Evolutionary conservation across 345 rosid species (phyloP), one percentile per base, ranked within the genome.

Genomic region (Acer yangbiense): DNA sequence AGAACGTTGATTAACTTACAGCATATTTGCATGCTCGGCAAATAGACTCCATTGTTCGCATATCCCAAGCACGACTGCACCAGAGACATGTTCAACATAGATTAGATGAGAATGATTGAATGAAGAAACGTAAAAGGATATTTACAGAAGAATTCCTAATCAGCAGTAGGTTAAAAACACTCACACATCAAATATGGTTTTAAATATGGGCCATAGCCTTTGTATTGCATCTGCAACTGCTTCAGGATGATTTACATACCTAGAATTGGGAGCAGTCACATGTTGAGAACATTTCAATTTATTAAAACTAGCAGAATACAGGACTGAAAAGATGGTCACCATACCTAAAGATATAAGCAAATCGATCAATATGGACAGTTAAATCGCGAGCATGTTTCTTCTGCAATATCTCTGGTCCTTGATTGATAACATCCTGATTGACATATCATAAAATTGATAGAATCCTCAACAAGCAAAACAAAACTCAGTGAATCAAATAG

Each of bases 1-100:
- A 16, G 9, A 65, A 18, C 48, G 29, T 74, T 9, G 21, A 50
- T 63, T 17, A 39, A 85, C 99, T 90, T 87, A 97, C 99, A 82
- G 99, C 99, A 79, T 94, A 94, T 90, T 97, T 97, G 88, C 99
- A 97, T 80, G 98, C 98, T 84, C 99, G 94, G 80, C 98, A 97
- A 73, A 97, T 89, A 82, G 99, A 92, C 82, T 97, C 99, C 99
- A 97, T 97, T 17, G 98, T 97, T 83, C 95, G 88, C 99, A 91
- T 90, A 84, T 94, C 99, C 98, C 99, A 97, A 78, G 99, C 98
- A 89, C 98, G 98, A 82, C 99, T 96, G 77, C 86, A 86, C 63
- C 75, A 77, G 74, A 81, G 78, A 74, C 69, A 75, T 78, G 66
- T 71, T 71, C 76, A 35, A 39, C 69, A 52, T 20, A 79, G 68